Percentiles rank a stretch among this genome's conserved stretches.
phyloP scores from a whole-genome alignment of 176 grass and related monocot species.

The Cenchrus purpureus region DNA sequence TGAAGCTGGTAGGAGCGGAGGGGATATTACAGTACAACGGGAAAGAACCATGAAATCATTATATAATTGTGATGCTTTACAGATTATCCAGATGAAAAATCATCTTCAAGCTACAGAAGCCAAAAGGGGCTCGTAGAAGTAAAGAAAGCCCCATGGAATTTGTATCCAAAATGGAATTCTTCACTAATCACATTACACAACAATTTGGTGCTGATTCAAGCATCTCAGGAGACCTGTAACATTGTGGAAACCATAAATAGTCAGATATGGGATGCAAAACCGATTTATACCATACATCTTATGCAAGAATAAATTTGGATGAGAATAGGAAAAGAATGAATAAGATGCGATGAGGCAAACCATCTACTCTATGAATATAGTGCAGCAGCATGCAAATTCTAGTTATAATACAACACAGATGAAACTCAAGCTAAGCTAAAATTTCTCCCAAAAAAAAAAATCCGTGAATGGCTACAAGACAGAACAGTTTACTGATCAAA shows the following conservation, averaged over 20 bases:
- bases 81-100: constrained; percentile 9
- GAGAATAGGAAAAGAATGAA: neutral
- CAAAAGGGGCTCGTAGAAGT: neutral
- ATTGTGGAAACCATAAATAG: neutral
- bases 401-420: neutral
- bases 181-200: constrained; percentile 61
- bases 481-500: constrained; percentile 5
- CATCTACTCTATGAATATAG: neutral
- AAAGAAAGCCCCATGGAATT: constrained; percentile 15
- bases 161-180: constrained; percentile 20
- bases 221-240: constrained; percentile 80
- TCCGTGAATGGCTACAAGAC: neutral
- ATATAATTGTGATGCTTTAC: constrained; percentile 42
- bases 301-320: neutral
- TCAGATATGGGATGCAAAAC: neutral
- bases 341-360: neutral
- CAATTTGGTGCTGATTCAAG: constrained; percentile 70
- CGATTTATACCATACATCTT: neutral
- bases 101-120: constrained; percentile 36
- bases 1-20: neutral
- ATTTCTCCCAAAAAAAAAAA: neutral
- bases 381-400: neutral
- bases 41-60: constrained; percentile 24
- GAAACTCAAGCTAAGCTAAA: neutral
- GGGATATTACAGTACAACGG: neutral